Base-by-base conservation (phyloP, 2,329 filamentous ascomycete genomes). In the Penicillium sp. region DNA sequence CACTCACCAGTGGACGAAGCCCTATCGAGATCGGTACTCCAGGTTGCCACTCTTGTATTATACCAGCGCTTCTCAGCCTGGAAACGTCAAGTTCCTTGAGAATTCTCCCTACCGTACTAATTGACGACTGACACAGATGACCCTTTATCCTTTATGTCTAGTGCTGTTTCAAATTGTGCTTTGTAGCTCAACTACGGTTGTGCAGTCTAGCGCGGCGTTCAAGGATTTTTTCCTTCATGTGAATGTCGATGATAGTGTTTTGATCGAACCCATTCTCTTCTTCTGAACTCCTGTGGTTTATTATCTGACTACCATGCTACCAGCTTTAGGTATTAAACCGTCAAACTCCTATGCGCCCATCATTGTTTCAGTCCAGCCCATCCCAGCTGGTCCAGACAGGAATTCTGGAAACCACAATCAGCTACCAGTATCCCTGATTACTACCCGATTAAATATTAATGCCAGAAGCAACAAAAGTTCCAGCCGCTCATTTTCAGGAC, bases 401-500 rank as follows among this genome's bases (percentile, higher is more conserved):
- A 44, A 5, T 27, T 9, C 9, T 40, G 18, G 18, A 22, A 45
- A n/a, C 8, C 11, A 4, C 1, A 18, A 6, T 22, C 6, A 37
- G 9, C 33, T 3, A 37, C 15, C 33, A 31, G 0, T 37, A 18
- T 18, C n/a, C 15, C 33, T n/a, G 33, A 37, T n/a, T 9, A 18
- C n/a, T 11, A 33, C 23, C 9, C 11, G 6, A 23, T n/a, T 47
- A 3, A 35, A 2, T 8, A n/a, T 27, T 25, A 46, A 29, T 20
- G n/a, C 44, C 47, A 22, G n/a, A 37, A 20, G 33, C 47, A 41
- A 18, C 47, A 50, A 50, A 27, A 15, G n/a, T 7, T 25, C 8
- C 20, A 15, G 26, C 15, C n/a, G n/a, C 12, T 26, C 25, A n/a
- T 1, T 12, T 14, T 64, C 78, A 78, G 1, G 43, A 31, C 56